Percentiles rank a stretch among this genome's conserved stretches.
These are phyloP conservation scores for Chlorophyllum brunneum DNA, from an alignment of 768 basidiomycete genomes.

Conservation along the genomic window DNA sequence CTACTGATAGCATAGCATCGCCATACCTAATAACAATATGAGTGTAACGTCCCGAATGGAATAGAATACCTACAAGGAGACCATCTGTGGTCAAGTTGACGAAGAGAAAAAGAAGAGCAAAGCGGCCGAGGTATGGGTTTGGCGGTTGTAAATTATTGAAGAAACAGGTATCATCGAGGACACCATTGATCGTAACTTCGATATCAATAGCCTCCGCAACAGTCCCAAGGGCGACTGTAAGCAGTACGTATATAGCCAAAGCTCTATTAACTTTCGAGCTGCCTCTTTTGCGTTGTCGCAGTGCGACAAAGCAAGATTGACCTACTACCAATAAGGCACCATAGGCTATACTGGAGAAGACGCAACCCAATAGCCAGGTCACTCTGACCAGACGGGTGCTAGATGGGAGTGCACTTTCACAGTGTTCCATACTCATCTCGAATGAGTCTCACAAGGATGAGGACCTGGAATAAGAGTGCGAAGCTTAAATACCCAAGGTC, in stretches of 20 bases:
- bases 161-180: neutral
- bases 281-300: neutral
- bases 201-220: constrained; percentile 1
- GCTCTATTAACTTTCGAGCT: neutral
- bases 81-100: constrained; percentile 2
- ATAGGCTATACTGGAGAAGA: neutral
- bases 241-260: neutral
- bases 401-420: constrained; percentile 5
- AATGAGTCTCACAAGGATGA: too few relatives aligned
- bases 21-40: neutral
- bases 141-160: neutral
- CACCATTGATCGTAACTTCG: neutral
- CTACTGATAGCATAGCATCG: neutral
- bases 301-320: neutral
- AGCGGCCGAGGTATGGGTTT: neutral
- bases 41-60: neutral
- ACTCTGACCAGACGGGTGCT: neutral
- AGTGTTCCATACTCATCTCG: constrained; percentile 16
- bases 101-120: neutral
- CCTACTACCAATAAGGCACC: neutral
- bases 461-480: too few relatives aligned
- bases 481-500: too few relatives aligned
- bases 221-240: neutral
- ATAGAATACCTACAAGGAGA: neutral
- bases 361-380: neutral